Evolutionary conservation across 371 early-diverging fungal species (phyloP).

Genomic region (Caulochytrium protostelioides): DNA sequence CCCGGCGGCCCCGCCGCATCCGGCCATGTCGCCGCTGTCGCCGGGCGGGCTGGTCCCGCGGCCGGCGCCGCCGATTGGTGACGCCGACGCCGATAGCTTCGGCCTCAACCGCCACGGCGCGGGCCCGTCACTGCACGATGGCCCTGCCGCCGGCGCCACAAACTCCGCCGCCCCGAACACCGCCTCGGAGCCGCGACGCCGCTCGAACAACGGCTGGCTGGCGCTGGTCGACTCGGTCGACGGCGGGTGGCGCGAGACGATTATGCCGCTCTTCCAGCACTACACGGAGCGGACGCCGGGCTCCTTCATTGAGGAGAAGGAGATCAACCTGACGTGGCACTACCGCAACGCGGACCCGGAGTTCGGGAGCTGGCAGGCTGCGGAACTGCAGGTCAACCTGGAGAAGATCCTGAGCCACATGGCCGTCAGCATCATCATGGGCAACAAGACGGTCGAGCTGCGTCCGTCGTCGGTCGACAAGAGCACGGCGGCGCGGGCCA

Average conservation of each 20-base stretch:
- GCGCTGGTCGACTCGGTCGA: slow-evolving; percentile 61
- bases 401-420: slow-evolving; percentile 78
- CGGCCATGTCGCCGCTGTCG: no score
- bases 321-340: slow-evolving; percentile 32
- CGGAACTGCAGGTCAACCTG: slow-evolving; percentile 79
- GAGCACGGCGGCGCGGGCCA: slow-evolving; percentile 61
- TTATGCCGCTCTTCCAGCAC: slow-evolving; percentile 47
- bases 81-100: no score
- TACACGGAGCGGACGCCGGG: slow-evolving; percentile 34
- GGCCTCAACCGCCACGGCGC: no score
- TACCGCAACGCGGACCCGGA: slow-evolving; percentile 37
- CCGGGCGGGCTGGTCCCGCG: no score
- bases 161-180: no score
- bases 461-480: slow-evolving; percentile 81
- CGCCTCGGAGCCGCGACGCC: no score
- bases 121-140: no score
- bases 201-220: slow-evolving; percentile 38
- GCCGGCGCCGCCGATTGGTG: no score
- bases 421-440: slow-evolving; percentile 70
- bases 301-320: slow-evolving; percentile 35
- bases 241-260: slow-evolving; percentile 69
- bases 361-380: slow-evolving; percentile 60
- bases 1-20: no score
- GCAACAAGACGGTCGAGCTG: slow-evolving; percentile 83
- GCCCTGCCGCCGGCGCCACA: no score